These are phyloP conservation scores for Basipetospora sp. DNA, from an alignment of 2,329 filamentous ascomycete species.

Conservation along the genomic window DNA sequence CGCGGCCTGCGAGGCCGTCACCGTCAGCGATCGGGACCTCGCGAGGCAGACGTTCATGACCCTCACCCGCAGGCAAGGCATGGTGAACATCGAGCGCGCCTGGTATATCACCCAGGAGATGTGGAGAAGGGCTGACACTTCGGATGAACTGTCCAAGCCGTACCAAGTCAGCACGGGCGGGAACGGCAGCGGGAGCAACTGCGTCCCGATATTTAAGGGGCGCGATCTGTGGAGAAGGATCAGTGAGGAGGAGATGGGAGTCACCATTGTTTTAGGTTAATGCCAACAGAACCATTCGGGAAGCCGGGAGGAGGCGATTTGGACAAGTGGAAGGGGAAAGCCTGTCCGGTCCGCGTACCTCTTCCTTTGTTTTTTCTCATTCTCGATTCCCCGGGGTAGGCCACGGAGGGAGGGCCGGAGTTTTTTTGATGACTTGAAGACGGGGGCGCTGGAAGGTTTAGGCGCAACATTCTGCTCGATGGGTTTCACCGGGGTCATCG, in stretches of 20 bases:
- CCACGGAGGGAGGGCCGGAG: neutral
- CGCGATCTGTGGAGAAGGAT: slow-evolving; percentile 40
- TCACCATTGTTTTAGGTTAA: slow-evolving; percentile 46
- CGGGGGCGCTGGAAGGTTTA: too few relatives aligned
- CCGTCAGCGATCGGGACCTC: slow-evolving; percentile 32
- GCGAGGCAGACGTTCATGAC: slow-evolving; percentile 37
- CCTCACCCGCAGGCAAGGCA: slow-evolving; percentile 43
- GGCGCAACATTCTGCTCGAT: too few relatives aligned
- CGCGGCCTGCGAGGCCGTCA: slow-evolving; percentile 43
- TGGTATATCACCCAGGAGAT: slow-evolving; percentile 48
- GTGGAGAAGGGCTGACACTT: slow-evolving; percentile 38
- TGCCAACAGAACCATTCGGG: neutral
- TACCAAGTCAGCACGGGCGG: slow-evolving; percentile 4
- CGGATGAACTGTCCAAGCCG: slow-evolving; percentile 8
- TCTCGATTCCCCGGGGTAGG: neutral
- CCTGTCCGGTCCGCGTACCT: too few relatives aligned
- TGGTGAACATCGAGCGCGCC: slow-evolving; percentile 48
- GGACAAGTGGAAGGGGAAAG: too few relatives aligned
- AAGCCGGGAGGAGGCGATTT: too few relatives aligned
- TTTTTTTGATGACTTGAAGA: too few relatives aligned
- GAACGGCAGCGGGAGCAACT: slow-evolving; percentile 1
- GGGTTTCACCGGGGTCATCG: too few relatives aligned
- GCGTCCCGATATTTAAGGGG: slow-evolving; percentile 10
- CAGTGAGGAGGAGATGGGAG: slow-evolving; percentile 40
- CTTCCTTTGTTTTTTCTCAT: too few relatives aligned